A percentile compares a stretch with the other conserved stretches of the same genome.
Evolutionary conservation across 169 alveolate genomes (phyloP).

Genomic region (Plasmodium cynomolgi): DNA sequence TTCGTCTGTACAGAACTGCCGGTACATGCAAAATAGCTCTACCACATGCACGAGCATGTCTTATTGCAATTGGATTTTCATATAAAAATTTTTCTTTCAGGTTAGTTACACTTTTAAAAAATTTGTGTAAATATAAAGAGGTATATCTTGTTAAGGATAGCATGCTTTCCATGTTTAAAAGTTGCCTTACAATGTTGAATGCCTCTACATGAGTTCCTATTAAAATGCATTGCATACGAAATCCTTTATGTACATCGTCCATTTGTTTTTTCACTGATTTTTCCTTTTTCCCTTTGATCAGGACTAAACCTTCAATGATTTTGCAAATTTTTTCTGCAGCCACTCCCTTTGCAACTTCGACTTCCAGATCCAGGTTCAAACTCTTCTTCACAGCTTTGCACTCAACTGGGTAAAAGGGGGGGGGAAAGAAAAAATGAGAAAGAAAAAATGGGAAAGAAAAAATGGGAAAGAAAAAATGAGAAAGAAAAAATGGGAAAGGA

Average conservation of each 20-base stretch:
- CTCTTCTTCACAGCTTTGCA: conserved; percentile 42
- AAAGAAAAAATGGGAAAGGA: background rate
- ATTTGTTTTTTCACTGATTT: background rate
- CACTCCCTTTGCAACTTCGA: conserved; percentile 23
- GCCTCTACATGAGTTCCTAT: conserved; percentile 48
- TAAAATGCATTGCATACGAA: conserved; percentile 39
- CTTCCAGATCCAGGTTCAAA: conserved; percentile 17
- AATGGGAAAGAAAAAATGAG: background rate
- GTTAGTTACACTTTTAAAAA: conserved; percentile 34
- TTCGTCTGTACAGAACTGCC: conserved; percentile 58
- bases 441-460: background rate
- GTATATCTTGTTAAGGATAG: conserved; percentile 70
- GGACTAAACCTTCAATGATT: conserved; percentile 7
- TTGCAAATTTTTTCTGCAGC: conserved; percentile 53
- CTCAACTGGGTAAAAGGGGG: conserved; percentile 21
- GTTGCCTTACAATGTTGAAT: conserved; percentile 58
- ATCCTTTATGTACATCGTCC: conserved; percentile 27
- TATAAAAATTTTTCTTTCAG: conserved; percentile 29
- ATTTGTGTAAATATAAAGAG: conserved; percentile 70
- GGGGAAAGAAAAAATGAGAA: background rate
- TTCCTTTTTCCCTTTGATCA: background rate
- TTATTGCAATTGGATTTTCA: conserved; percentile 2
- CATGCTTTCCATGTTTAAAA: conserved; percentile 55
- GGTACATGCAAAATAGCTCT: conserved; percentile 56
- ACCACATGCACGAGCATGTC: conserved; percentile 47